A percentile compares a stretch with the other conserved stretches of the same genome.
Evolutionary conservation across 78 protist genomes (phyloP).

Genomic region (Dictyostelium intermedium): DNA sequence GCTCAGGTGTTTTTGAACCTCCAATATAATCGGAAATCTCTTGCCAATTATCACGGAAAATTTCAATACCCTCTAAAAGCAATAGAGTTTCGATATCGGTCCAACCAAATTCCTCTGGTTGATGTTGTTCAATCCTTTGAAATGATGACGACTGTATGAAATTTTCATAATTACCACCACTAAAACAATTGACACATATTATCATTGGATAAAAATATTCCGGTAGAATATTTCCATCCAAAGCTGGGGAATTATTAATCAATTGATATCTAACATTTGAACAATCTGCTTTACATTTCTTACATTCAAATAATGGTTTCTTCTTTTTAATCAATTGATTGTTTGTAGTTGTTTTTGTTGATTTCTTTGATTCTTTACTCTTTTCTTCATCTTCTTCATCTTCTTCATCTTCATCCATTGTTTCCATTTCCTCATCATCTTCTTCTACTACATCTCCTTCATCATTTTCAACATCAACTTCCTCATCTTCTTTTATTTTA

Average conservation of each 20-base stretch:
- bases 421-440: background rate
- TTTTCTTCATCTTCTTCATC: background rate
- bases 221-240: background rate
- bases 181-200: constrained; percentile 33
- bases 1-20: constrained; percentile 79
- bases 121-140: constrained; percentile 27
- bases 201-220: background rate
- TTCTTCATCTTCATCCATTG: background rate
- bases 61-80: constrained; percentile 81
- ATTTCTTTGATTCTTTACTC: background rate
- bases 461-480: background rate
- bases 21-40: constrained; percentile 80
- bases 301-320: constrained; percentile 21
- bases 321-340: background rate
- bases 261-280: background rate
- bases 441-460: background rate
- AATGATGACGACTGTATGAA: background rate
- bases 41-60: constrained; percentile 73
- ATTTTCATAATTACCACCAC: constrained; percentile 18
- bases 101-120: constrained; percentile 52
- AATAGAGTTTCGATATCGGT: constrained; percentile 83
- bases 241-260: background rate
- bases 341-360: background rate
- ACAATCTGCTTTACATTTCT: constrained; percentile 41
- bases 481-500: background rate